Conservation (phyloP, 371 early-diverging fungal genomes). For the Rhizopus microsporus region DNA sequence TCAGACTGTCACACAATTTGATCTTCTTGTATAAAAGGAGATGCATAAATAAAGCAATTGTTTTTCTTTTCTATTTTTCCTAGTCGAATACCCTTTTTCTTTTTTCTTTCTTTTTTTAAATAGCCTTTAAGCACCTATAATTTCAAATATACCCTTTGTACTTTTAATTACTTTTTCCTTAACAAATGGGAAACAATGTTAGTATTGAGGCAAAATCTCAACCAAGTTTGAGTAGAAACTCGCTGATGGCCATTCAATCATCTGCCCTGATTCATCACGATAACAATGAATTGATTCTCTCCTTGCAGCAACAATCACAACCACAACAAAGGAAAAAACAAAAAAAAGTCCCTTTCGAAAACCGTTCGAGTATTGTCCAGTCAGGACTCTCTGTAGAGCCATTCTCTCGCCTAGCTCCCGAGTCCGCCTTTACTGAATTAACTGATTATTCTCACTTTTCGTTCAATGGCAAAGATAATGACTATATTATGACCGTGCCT, state of each 20-base stretch:
- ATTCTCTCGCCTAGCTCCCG: constrained; percentile 10
- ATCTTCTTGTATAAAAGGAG: too few relatives aligned
- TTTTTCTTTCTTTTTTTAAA: neutral
- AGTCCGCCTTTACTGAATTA: constrained; percentile 24
- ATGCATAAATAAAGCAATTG: too few relatives aligned
- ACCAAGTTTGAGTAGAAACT: constrained; percentile 1
- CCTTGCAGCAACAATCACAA: neutral
- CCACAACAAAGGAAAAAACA: constrained; percentile 5
- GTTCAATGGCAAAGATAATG: constrained; percentile 18
- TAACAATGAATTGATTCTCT: constrained; percentile 1
- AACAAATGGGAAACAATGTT: constrained; percentile 16
- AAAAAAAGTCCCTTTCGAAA: neutral
- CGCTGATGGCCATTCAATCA: neutral
- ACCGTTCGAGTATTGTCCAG: neutral
- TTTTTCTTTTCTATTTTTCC: too few relatives aligned
- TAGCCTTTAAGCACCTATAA: neutral
- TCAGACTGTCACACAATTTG: too few relatives aligned
- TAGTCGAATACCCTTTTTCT: neutral
- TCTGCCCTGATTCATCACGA: neutral
- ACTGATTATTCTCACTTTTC: constrained; percentile 25
- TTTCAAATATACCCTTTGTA: constrained; percentile 2
- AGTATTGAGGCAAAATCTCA: constrained; percentile 7
- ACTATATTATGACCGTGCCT: constrained; percentile 22
- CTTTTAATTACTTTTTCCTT: neutral
- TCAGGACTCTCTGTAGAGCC: constrained; percentile 4